phyloP scores from a whole-genome alignment of 148 eudicot species.

The Amaranthus cruentus region DNA sequence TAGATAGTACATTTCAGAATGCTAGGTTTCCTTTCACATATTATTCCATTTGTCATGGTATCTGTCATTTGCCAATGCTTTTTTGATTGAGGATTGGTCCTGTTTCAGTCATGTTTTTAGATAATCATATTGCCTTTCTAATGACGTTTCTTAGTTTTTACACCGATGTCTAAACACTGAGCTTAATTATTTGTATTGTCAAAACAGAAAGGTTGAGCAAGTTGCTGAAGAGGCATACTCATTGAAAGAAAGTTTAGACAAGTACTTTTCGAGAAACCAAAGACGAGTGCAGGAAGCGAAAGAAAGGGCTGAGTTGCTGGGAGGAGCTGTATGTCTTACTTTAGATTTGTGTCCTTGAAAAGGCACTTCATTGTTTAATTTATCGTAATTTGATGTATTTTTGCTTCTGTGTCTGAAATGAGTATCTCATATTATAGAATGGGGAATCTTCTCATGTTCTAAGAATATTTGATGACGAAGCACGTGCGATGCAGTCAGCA shows the following conservation, averaged over 20 bases:
- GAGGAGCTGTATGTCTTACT: constrained; percentile 59
- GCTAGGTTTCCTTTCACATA: too few relatives aligned
- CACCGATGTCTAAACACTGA: background rate
- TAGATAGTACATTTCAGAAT: too few relatives aligned
- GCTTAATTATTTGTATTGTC: background rate
- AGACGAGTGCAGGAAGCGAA: constrained; percentile 75
- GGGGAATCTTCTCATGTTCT: constrained; percentile 84
- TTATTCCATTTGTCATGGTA: too few relatives aligned
- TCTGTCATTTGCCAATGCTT: too few relatives aligned
- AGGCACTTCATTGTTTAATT: background rate
- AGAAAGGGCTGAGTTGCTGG: constrained; percentile 88
- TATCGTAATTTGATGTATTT: background rate
- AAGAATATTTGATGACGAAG: constrained; percentile 92
- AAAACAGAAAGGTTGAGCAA: constrained; percentile 84
- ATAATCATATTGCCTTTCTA: too few relatives aligned
- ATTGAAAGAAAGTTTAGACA: constrained; percentile 77
- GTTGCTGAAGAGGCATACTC: constrained; percentile 92
- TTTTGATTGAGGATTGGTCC: too few relatives aligned
- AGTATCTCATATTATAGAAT: constrained; percentile 31
- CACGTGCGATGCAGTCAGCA: constrained; percentile 90
- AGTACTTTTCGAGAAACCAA: constrained; percentile 57
- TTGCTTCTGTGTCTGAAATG: background rate
- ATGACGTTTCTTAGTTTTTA: too few relatives aligned
- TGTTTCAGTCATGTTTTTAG: too few relatives aligned
- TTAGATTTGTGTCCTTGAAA: background rate